phyloP scores from a whole-genome alignment of 2,329 filamentous ascomycete genomes.

The Sclerotinia nivalis region DNA sequence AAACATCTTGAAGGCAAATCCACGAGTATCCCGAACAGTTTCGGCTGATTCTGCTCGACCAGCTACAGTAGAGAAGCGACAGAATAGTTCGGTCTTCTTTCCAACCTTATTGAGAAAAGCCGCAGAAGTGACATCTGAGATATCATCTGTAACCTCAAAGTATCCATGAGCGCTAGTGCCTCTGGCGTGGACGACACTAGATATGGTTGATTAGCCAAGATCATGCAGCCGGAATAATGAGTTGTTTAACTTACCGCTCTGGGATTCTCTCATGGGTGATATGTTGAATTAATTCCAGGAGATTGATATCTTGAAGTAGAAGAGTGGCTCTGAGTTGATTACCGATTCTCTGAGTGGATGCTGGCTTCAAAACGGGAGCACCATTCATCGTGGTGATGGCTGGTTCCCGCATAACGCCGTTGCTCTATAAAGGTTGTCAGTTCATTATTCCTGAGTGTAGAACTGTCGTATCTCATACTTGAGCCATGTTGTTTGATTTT shows the following conservation, averaged over 20 bases:
- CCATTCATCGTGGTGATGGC: conserved; percentile 12
- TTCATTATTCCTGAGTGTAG: too few relatives aligned
- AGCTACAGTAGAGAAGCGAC: conserved; percentile 57
- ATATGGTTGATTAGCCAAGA: neutral
- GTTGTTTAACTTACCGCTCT: neutral
- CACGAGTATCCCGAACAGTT: conserved; percentile 47
- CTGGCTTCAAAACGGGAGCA: conserved; percentile 4
- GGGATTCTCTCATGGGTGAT: conserved; percentile 10
- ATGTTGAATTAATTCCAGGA: conserved; percentile 10
- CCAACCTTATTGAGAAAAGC: neutral
- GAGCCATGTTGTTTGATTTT: neutral
- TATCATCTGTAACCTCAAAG: conserved; percentile 5
- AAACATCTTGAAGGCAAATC: conserved; percentile 52
- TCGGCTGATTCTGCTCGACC: conserved; percentile 49
- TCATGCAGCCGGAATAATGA: neutral
- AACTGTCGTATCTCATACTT: neutral
- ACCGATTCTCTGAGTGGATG: conserved; percentile 17
- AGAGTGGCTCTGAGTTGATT: conserved; percentile 3
- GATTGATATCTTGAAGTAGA: conserved; percentile 21
- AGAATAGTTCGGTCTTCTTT: conserved; percentile 29
- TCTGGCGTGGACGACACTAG: neutral
- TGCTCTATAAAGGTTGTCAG: neutral
- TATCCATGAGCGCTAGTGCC: neutral
- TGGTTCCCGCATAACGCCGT: neutral
- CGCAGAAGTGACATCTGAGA: neutral